phyloP scores from a whole-genome alignment of 768 basidiomycete genomes.

The Kwoniella bestiolae region DNA sequence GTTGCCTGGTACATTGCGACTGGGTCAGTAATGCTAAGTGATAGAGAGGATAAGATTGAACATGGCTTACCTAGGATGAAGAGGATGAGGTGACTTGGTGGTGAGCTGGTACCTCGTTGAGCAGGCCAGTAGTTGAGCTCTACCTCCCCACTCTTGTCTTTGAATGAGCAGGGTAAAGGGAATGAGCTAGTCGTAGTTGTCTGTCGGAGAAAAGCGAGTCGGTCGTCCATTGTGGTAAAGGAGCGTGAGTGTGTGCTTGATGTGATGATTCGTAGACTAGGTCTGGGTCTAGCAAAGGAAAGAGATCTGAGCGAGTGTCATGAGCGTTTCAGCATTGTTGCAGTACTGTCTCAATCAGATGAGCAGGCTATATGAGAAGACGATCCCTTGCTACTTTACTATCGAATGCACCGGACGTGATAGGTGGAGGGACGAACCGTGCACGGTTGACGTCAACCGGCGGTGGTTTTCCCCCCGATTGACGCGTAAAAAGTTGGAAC shows the following conservation, averaged over 20 bases:
- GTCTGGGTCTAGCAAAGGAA: too few relatives aligned
- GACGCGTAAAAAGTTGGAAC: conserved; percentile 11
- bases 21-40: too few relatives aligned
- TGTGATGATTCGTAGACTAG: too few relatives aligned
- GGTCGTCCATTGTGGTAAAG: conserved; percentile 8
- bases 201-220: conserved; percentile 26
- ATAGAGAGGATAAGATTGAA: too few relatives aligned
- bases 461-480: conserved; percentile 6
- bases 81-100: conserved; percentile 38
- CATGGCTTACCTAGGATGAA: conserved; percentile 47
- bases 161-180: conserved; percentile 20
- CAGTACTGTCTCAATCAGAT: not conserved
- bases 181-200: not conserved
- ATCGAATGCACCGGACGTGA: conserved; percentile 2
- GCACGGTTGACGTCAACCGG: conserved; percentile 21
- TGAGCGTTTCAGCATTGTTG: not conserved
- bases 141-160: conserved; percentile 26
- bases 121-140: conserved; percentile 46
- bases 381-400: too few relatives aligned
- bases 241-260: too few relatives aligned
- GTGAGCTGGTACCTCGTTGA: not conserved
- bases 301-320: not conserved
- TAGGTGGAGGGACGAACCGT: not conserved
- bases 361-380: too few relatives aligned
- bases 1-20: too few relatives aligned